phyloP scores from a whole-genome alignment of 1,284 basidiomycete genomes.

The Apiotrichum gamsii region DNA sequence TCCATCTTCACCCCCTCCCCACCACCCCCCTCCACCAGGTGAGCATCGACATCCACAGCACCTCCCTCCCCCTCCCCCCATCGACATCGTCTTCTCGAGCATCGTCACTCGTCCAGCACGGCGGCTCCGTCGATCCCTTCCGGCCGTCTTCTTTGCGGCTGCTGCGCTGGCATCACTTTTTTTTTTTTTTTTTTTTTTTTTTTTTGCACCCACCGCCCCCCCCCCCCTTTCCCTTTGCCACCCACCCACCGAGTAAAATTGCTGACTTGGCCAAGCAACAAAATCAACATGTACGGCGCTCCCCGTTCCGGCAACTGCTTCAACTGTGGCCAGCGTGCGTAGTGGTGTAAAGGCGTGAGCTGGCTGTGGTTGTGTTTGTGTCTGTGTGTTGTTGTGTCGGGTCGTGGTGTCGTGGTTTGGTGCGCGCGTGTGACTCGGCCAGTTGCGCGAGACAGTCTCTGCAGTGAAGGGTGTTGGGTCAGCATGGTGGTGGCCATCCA shows the following conservation, averaged over 20 bases:
- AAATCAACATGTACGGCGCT: conserved; percentile 35
- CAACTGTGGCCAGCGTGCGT: conserved; percentile 47
- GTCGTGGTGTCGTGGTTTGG: conserved; percentile 4
- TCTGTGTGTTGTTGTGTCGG: conserved; percentile 9
- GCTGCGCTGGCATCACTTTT: too few relatives aligned
- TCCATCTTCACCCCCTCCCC: too few relatives aligned
- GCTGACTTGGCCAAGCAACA: conserved; percentile 4
- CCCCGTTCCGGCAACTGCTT: conserved; percentile 42
- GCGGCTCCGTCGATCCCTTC: not conserved
- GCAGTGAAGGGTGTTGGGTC: not conserved
- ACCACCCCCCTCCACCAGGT: too few relatives aligned
- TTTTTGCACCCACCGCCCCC: too few relatives aligned
- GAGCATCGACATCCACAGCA: not conserved
- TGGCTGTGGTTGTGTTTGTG: conserved; percentile 11
- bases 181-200: too few relatives aligned
- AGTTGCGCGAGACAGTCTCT: not conserved
- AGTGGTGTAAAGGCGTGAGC: conserved; percentile 13
- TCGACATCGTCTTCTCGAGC: not conserved
- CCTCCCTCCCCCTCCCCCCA: not conserved
- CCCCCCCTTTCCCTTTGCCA: not conserved
- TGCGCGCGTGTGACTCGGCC: not conserved
- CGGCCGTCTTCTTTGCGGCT: too few relatives aligned
- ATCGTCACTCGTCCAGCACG: not conserved
- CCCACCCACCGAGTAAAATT: not conserved
- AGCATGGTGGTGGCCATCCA: too few relatives aligned